Evolutionary conservation across 1,284 basidiomycete species (phyloP), one percentile per base, ranked within the genome.

Genomic region (Wallemia hederae): DNA sequence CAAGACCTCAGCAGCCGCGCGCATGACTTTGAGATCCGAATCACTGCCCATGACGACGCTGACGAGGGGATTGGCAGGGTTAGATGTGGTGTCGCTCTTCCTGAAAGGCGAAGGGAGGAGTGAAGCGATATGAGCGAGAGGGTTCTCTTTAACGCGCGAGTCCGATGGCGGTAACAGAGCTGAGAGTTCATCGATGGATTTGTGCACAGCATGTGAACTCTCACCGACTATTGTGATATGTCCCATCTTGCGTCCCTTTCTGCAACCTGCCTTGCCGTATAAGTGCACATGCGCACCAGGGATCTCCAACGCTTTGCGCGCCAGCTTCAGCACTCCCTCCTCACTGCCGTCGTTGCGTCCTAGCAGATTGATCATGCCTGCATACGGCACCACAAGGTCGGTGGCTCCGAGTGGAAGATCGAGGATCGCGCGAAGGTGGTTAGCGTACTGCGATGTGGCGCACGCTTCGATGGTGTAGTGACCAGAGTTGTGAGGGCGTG

Each of bases 381-480:
- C 77, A 0, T 85, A 81, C 1, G 85, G 82, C 2, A 94, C 90
- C 67, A 88, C 87, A 63, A 98, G 79, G 0, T 78, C 74, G 1
- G 91, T 91, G 17, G 83, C 85, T 24, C 92, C 92, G 19, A 98
- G 78, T 1, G 92, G 90, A 11, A 96, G 77, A 39, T 78, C 79
- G 24, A 97, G 80, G 69, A 98, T 91, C n/a, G 91, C 87, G 29
- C 91, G 87, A 39, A 98, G 80, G 71, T 98, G 94, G 68, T 97
- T 96, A 70, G 92, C 90, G 73, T 90, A 99, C 73, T 98, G 94
- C 15, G 89, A 96, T 1, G 89, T 86, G 66, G 88, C 77, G 70
- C 88, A 94, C 0, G 92, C 91, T 72, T 97, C 92, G 68, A 98
- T 97, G n/a, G 92, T 97, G 72, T 97, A 96, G 71, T 99, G 94